These are phyloP conservation scores for Gremmenia infestans DNA, from an alignment of 2,329 filamentous ascomycete genomes.

Conservation along the genomic window DNA sequence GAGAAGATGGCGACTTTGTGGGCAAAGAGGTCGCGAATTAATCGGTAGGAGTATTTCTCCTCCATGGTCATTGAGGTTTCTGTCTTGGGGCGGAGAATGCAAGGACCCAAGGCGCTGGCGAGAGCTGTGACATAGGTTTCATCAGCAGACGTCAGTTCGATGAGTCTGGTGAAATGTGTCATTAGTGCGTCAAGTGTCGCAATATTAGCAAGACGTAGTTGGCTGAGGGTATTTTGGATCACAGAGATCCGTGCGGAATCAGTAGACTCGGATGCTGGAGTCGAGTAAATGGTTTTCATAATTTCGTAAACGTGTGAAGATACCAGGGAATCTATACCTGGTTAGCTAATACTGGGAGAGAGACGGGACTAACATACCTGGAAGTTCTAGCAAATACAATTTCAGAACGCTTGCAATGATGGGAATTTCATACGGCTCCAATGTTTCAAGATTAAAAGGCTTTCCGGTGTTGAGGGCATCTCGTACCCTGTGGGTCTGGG, in stretches of 20 bases:
- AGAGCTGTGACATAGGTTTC: conserved; percentile 76
- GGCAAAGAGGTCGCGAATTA: conserved; percentile 85
- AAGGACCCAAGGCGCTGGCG: conserved; percentile 72
- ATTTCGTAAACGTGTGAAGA: conserved; percentile 99
- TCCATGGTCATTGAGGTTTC: conserved; percentile 93
- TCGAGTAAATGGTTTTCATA: conserved; percentile 92
- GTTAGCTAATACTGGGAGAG: conserved; percentile 18
- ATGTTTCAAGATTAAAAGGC: conserved; percentile 65
- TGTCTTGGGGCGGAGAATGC: conserved; percentile 78
- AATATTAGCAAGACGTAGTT: conserved; percentile 93
- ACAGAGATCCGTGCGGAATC: conserved; percentile 81
- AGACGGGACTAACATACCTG: conserved; percentile 54
- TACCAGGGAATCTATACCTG: conserved; percentile 77
- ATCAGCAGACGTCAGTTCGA: conserved; percentile 93
- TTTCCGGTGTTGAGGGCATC: conserved; percentile 83
- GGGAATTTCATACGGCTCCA: conserved; percentile 88
- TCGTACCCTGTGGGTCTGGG: conserved; percentile 79
- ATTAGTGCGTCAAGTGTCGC: conserved; percentile 97
- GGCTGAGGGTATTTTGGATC: conserved; percentile 90
- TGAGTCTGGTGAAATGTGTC: conserved; percentile 94
- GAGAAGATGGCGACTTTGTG: conserved; percentile 95
- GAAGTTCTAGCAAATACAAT: conserved; percentile 89
- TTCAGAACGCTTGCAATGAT: conserved; percentile 91
- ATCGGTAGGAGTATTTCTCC: conserved; percentile 85
- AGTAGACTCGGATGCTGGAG: conserved; percentile 68